Evolutionary conservation across 116 monocot genomes (phyloP).

Genomic region (Iris pallida): DNA sequence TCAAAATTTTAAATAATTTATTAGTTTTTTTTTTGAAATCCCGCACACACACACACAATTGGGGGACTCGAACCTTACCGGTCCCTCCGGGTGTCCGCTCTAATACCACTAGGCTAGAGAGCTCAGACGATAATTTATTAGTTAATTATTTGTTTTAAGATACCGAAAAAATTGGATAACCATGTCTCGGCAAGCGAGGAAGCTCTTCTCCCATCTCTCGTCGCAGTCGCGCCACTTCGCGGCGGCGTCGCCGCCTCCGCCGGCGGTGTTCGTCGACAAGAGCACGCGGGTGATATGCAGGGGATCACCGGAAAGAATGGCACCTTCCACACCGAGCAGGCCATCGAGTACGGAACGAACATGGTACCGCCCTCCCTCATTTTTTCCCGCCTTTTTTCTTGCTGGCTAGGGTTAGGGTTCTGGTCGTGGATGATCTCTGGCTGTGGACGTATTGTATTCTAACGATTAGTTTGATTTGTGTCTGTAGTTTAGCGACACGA

Average conservation of each 20-base stretch:
- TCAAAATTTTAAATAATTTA: no score
- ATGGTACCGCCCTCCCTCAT: constrained; percentile 46
- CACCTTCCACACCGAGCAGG: constrained; percentile 99
- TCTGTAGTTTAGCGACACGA: background rate
- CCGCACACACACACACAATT: no score
- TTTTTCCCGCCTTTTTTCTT: background rate
- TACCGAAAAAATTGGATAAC: no score
- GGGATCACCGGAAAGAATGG: constrained; percentile 99
- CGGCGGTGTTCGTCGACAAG: constrained; percentile 94
- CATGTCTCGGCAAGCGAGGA: constrained; percentile 45
- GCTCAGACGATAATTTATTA: no score
- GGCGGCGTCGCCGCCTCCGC: constrained; percentile 43
- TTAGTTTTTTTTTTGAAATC: no score
- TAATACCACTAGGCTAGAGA: no score
- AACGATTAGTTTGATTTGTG: background rate
- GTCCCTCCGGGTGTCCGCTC: no score
- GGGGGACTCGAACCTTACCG: no score
- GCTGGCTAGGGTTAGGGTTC: no score
- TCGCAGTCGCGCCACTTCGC: constrained; percentile 49
- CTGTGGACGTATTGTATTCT: background rate
- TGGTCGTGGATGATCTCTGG: background rate
- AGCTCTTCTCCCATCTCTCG: constrained; percentile 15
- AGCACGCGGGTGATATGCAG: constrained; percentile 95
- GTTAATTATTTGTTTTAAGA: no score
- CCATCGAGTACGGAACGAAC: constrained; percentile 99